Conservation (phyloP, 108 stramenopile genomes). For the Fistulifera pelliculosa region DNA sequence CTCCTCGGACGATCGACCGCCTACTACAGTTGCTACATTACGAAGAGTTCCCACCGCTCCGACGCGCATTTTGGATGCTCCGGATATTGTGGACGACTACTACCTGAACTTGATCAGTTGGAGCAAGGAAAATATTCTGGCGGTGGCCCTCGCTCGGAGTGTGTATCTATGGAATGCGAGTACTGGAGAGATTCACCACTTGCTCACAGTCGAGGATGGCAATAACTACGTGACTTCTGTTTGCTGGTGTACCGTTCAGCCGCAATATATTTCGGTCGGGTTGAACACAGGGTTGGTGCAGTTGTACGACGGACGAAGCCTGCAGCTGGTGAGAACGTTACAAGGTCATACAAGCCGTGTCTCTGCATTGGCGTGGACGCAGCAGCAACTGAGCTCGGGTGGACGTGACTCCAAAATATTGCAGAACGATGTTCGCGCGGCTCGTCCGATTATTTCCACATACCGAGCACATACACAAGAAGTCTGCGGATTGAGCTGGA, state of each 20-base stretch:
- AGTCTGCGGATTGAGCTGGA: conserved; percentile 59
- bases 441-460: conserved; percentile 46
- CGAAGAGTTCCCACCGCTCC: conserved; percentile 93
- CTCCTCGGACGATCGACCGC: conserved; percentile 11
- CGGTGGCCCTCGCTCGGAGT: conserved; percentile 93
- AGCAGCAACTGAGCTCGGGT: conserved; percentile 84
- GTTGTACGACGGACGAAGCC: conserved; percentile 76
- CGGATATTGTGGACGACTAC: conserved; percentile 97
- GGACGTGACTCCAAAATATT: conserved; percentile 87
- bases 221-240: conserved; percentile 94
- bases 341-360: conserved; percentile 90
- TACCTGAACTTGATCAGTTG: conserved; percentile 97
- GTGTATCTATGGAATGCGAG: conserved; percentile 98
- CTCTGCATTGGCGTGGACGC: conserved; percentile 92
- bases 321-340: conserved; percentile 69
- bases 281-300: conserved; percentile 65
- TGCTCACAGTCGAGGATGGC: conserved; percentile 69
- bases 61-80: conserved; percentile 94
- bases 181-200: conserved; percentile 90
- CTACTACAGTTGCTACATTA: conserved; percentile 8
- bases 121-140: conserved; percentile 88
- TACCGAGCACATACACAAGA: conserved; percentile 74
- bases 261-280: conserved; percentile 86
- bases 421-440: conserved; percentile 89
- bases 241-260: conserved; percentile 74